phyloP scores from a whole-genome alignment of 179 eudicot genomes.

The Beta lomatogona region DNA sequence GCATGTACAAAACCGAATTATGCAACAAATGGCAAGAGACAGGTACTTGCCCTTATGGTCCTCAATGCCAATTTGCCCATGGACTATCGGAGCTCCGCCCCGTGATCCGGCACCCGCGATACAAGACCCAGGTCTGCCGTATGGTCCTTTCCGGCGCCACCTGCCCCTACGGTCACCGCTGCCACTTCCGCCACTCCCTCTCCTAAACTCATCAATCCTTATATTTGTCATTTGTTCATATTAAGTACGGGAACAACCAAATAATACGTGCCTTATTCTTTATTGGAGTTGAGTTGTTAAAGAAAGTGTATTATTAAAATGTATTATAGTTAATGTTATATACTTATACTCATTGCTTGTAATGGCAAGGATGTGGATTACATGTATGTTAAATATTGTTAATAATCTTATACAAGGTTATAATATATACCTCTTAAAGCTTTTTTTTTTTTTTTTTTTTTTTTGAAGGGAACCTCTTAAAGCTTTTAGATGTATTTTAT shows the following conservation, averaged over 20 bases:
- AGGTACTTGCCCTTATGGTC: conserved; percentile 61
- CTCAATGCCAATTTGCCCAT: conserved; percentile 67
- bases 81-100: conserved; percentile 74
- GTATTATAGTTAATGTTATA: conserved; percentile 13
- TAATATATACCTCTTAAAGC: not conserved
- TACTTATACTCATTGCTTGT: not conserved
- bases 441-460: too few species aligned
- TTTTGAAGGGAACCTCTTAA: too few species aligned
- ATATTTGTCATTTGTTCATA: not conserved
- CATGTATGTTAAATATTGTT: conserved; percentile 15
- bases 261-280: not conserved
- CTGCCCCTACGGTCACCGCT: conserved; percentile 81
- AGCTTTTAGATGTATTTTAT: not conserved
- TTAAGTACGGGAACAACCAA: not conserved
- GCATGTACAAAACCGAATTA: conserved; percentile 72
- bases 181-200: conserved; percentile 71
- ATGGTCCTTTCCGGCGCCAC: conserved; percentile 54
- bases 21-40: conserved; percentile 83
- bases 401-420: conserved; percentile 11
- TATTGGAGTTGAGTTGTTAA: not conserved
- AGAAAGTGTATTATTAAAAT: not conserved
- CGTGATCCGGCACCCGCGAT: conserved; percentile 68
- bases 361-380: conserved; percentile 4
- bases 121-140: conserved; percentile 75
- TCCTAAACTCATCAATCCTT: not conserved